A percentile compares a stretch with the other conserved stretches of the same genome.
Conservation (phyloP, 2,329 filamentous ascomycete species). For the Sclerotinia spermophila region DNA sequence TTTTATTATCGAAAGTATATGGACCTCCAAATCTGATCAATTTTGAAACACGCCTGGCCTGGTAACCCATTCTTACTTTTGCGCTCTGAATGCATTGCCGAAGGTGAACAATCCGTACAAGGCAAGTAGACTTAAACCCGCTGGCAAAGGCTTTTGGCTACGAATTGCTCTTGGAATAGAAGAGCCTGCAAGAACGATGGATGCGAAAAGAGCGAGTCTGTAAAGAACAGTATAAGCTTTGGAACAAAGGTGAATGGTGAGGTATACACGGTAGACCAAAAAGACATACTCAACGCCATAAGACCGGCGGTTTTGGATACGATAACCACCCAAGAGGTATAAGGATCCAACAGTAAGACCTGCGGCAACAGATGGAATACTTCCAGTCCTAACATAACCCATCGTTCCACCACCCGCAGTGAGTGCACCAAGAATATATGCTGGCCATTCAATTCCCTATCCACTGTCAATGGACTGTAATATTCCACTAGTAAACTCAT, state of each 20-base stretch:
- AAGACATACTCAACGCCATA: conserved; percentile 68
- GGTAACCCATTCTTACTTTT: conserved; percentile 36
- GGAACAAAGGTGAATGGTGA: background rate
- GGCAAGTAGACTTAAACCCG: conserved; percentile 74
- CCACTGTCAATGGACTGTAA: conserved; percentile 13
- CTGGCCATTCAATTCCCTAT: conserved; percentile 54
- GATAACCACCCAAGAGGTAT: conserved; percentile 74
- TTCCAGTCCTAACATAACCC: conserved; percentile 81
- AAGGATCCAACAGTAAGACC: conserved; percentile 76
- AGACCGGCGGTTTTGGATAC: conserved; percentile 68
- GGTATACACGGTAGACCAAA: background rate
- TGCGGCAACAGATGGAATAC: conserved; percentile 80
- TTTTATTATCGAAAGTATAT: background rate
- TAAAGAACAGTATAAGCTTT: conserved; percentile 1
- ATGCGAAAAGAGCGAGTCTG: conserved; percentile 75
- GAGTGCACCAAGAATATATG: conserved; percentile 73
- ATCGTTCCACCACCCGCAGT: conserved; percentile 84
- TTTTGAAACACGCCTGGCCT: conserved; percentile 21
- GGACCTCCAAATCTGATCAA: conserved; percentile 29
- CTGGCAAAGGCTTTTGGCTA: conserved; percentile 77
- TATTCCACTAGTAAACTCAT: background rate
- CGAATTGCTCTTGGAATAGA: conserved; percentile 84
- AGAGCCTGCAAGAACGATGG: conserved; percentile 76
- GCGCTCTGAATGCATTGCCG: conserved; percentile 58
- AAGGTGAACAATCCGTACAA: conserved; percentile 76